Evolutionary conservation across 225 moss, liverwort and hornwort species (phyloP).

Genomic region (Sphagnum tenellum): DNA sequence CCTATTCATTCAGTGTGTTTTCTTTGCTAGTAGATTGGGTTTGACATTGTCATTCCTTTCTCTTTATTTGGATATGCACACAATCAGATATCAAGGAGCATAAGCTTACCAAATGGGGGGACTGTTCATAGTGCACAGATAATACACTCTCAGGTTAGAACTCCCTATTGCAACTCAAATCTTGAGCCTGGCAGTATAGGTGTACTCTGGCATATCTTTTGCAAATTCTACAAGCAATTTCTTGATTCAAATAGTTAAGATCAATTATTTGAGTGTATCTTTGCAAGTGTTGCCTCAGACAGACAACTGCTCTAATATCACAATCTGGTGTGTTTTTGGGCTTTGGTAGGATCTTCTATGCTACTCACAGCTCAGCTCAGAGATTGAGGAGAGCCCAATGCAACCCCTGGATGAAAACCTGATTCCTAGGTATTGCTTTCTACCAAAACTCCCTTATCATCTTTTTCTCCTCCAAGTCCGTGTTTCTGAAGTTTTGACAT

Average conservation of each 20-base stretch:
- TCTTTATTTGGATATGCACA: background rate
- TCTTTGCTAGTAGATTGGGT: background rate
- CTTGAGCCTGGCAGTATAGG: no score
- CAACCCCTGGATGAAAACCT: constrained; percentile 7
- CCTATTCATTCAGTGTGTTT: no score
- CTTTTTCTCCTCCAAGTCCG: no score
- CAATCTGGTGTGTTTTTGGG: background rate
- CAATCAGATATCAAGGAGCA: constrained; percentile 24
- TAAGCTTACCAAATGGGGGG: constrained; percentile 4
- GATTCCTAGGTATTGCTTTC: constrained; percentile 9
- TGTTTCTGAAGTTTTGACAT: no score
- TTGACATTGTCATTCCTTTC: constrained; percentile 3
- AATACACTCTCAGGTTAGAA: constrained; percentile 28
- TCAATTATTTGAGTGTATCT: background rate
- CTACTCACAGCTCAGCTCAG: constrained; percentile 36
- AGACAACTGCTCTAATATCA: no score
- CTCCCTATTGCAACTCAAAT: background rate
- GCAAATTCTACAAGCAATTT: background rate
- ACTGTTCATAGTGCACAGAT: constrained; percentile 13
- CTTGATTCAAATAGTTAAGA: background rate
- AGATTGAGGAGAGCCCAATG: constrained; percentile 17
- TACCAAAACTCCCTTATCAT: no score
- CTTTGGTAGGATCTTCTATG: constrained; percentile 33
- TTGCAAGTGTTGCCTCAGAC: no score
- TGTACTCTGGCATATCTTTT: background rate